Percentiles rank a stretch among this genome's conserved stretches.
Evolutionary conservation across 2,329 filamentous ascomycete species (phyloP).

Genomic region (Emydomyces testavorans): DNA sequence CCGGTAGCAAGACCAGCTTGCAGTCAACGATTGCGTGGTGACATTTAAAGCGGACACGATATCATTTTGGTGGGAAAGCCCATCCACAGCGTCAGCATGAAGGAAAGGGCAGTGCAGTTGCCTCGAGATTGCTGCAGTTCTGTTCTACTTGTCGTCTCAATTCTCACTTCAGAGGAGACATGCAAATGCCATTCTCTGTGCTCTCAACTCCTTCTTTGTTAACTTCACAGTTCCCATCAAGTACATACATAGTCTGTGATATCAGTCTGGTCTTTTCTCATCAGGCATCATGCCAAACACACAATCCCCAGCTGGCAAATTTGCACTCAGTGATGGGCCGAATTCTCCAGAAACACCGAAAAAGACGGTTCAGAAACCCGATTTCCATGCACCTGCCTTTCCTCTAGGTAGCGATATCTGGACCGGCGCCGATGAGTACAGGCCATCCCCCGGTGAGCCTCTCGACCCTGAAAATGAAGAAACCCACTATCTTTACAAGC

Average conservation of each 20-base stretch:
- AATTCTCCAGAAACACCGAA: not conserved
- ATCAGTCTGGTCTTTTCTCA: too few species aligned
- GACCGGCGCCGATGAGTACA: not conserved
- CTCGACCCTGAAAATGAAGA: not conserved
- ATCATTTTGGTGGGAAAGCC: not conserved
- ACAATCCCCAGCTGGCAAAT: not conserved
- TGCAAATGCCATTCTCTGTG: too few species aligned
- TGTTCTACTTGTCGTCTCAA: too few species aligned
- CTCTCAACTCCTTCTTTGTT: too few species aligned
- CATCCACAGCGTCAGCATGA: not conserved
- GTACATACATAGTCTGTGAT: too few species aligned
- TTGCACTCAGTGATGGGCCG: not conserved
- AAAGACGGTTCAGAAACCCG: not conserved
- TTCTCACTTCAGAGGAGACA: too few species aligned
- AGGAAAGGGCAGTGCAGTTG: not conserved
- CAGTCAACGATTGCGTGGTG: not conserved
- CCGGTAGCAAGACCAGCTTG: too few species aligned
- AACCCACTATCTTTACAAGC: constrained; percentile 2
- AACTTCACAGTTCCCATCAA: too few species aligned
- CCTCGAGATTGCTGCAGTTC: not conserved
- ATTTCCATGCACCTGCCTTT: not conserved
- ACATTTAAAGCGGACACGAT: not conserved
- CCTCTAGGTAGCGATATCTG: not conserved
- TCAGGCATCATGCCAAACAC: not conserved
- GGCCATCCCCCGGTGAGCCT: not conserved